Conservation (phyloP, 305 asterid genomes). For the Fraxinus albicans region DNA sequence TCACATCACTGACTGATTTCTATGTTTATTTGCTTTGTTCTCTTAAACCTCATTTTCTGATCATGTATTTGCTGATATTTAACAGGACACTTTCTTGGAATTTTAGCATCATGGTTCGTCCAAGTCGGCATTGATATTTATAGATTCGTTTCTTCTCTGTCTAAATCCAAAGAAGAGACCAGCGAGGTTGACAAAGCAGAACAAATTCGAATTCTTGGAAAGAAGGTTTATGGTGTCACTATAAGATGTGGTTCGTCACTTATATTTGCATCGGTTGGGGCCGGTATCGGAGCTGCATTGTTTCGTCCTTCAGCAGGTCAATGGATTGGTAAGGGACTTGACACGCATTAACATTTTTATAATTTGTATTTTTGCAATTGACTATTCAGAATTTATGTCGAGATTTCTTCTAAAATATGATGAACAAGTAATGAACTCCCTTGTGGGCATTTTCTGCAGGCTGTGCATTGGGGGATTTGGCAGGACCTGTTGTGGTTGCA, state of each 20-base stretch:
- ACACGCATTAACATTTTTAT: neutral
- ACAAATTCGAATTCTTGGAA: slow-evolving; percentile 46
- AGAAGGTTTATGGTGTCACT: slow-evolving; percentile 50
- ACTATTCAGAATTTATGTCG: neutral
- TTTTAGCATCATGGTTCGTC: slow-evolving; percentile 83
- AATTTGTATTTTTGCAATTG: neutral
- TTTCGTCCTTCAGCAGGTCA: slow-evolving; percentile 85
- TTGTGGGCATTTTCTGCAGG: slow-evolving; percentile 41
- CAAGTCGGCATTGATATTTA: slow-evolving; percentile 76
- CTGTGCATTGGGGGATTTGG: slow-evolving; percentile 74
- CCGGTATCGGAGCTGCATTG: slow-evolving; percentile 72
- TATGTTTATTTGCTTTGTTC: neutral
- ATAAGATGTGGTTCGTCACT: slow-evolving; percentile 69
- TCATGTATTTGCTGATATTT: slow-evolving; percentile 14
- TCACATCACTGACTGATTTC: slow-evolving; percentile 24
- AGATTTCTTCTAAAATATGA: neutral
- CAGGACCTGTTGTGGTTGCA: slow-evolving; percentile 67
- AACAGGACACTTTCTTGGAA: slow-evolving; percentile 83
- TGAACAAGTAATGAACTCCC: slow-evolving; percentile 1
- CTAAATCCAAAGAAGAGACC: slow-evolving; percentile 37
- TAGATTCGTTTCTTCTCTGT: slow-evolving; percentile 39
- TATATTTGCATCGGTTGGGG: slow-evolving; percentile 81
- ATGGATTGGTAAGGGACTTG: slow-evolving; percentile 70
- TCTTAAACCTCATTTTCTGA: slow-evolving; percentile 18
- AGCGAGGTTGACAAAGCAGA: slow-evolving; percentile 33